A percentile compares a stretch with the other conserved stretches of the same genome.
These are phyloP conservation scores for Debaryomyces sp. DNA, from an alignment of 1,139 yeast species.

Conservation along the genomic window DNA sequence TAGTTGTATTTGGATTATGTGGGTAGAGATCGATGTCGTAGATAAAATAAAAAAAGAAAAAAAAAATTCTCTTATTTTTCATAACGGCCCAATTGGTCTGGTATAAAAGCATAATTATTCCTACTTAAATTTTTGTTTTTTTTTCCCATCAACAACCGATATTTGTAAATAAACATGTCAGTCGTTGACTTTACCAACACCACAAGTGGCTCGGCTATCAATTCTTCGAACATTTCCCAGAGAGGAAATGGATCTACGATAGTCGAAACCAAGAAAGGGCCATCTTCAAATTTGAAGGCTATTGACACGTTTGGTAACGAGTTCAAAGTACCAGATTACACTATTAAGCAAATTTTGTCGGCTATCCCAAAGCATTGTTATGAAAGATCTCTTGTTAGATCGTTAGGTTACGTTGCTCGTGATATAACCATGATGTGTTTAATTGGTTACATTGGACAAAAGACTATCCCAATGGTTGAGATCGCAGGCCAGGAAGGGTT, in stretches of 20 bases:
- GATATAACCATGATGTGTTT: conserved; percentile 57
- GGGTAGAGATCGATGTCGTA: neutral
- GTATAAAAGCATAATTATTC: neutral
- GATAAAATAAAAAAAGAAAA: neutral
- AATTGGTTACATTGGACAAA: conserved; percentile 56
- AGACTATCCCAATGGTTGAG: conserved; percentile 44
- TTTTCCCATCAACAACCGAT: neutral
- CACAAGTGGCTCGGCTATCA: conserved; percentile 4
- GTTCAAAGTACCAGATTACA: conserved; percentile 71
- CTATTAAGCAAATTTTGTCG: conserved; percentile 71
- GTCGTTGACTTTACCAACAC: conserved; percentile 15
- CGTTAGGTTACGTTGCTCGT: conserved; percentile 65
- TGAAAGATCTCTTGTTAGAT: conserved; percentile 59
- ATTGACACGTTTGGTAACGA: conserved; percentile 64
- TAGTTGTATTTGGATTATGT: neutral
- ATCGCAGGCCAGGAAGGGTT: conserved; percentile 24
- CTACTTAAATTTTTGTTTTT: neutral
- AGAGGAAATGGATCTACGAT: conserved; percentile 30
- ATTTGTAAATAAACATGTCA: conserved; percentile 16
- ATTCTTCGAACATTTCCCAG: conserved; percentile 15
- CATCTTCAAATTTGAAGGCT: conserved; percentile 38
- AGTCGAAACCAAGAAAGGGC: conserved; percentile 11
- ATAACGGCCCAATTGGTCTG: neutral
- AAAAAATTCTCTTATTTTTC: neutral
- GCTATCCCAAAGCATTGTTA: conserved; percentile 80